Conservation (phyloP, 768 basidiomycete species). For the Termitomyces sp. region DNA sequence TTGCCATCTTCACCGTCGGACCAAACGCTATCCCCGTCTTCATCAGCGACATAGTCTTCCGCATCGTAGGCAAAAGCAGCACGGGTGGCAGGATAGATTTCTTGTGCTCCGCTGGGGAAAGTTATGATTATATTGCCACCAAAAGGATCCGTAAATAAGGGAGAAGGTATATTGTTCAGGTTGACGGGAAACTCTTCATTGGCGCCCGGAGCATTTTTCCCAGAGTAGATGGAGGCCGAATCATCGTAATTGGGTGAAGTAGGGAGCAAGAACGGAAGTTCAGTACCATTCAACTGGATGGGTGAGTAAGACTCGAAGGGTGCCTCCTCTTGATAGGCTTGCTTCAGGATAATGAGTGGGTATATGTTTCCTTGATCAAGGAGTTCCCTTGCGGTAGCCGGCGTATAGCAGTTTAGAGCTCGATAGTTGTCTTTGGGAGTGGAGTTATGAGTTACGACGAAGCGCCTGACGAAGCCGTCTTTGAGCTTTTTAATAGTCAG, state of each 20-base stretch:
- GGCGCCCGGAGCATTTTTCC: conserved; percentile 1
- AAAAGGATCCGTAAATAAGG: conserved; percentile 1
- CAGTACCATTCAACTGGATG: neutral
- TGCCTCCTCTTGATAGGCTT: conserved; percentile 1
- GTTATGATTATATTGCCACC: neutral
- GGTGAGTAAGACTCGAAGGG: neutral
- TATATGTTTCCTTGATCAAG: conserved; percentile 5
- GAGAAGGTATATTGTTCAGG: neutral
- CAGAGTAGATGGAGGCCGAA: conserved; percentile 8
- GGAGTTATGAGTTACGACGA: neutral
- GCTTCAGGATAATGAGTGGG: conserved; percentile 9
- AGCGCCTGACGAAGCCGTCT: conserved; percentile 10
- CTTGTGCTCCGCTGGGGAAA: neutral
- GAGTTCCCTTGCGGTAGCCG: conserved; percentile 1
- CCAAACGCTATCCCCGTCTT: neutral
- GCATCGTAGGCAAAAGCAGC: neutral
- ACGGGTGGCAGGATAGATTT: neutral
- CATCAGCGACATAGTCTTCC: neutral
- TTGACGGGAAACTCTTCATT: neutral
- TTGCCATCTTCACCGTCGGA: neutral
- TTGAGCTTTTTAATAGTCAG: conserved; percentile 8
- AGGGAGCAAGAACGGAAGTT: neutral
- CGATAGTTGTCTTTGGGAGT: conserved; percentile 2
- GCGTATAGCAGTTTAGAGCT: conserved; percentile 1
- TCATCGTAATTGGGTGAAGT: neutral